Base-by-base conservation (phyloP, 306 rosid species). In the Parietaria judaica region DNA sequence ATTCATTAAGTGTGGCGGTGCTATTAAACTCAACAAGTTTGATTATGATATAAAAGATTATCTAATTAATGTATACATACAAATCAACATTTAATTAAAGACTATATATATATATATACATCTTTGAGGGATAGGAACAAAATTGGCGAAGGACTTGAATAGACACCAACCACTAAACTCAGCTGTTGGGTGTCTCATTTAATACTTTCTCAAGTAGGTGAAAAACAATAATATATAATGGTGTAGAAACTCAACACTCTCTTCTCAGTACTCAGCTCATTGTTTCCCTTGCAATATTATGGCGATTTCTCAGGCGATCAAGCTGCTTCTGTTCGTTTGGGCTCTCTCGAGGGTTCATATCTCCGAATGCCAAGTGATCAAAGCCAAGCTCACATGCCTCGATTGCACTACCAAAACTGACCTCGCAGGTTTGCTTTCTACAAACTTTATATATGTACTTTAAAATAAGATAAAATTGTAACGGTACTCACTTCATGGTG, bases 381-480 rank as follows among this genome's bases (percentile, higher is more conserved):
- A 78, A 62, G 96, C 78, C 65, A 91, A 80, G 60, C 73, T 88
- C 70, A 60, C 91, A 63, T 87, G 96, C 86, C 80, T 64, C 8
- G 92, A 91, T 54, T 91, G 96, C 78, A 23, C 72, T 14, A 60
- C 56, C 6, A 48, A 67, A 14, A 51, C 68, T 55, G 84, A 75
- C 62, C 72, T 88, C 72, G 78, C 96, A 60, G 97, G 97, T 84
- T 50, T 64, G 79, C 73, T 4, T 38, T 52, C 48, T 51, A 6
- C 56, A 44, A 61, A 14, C 36, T 52, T n/a, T n/a, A n/a, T n/a
- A 10, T 15, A 13, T 36, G 13, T 23, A 2, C 31, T 23, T 23
- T 23, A 23, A 23, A 23, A 23, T 23, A 23, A 23, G 31, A 23
- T 23, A 23, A 23, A 23, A 23, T 23, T 0, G 31, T 23, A 23